These are phyloP conservation scores for Leucocoprinus birnbaumii DNA, from an alignment of 768 basidiomycete genomes.

Conservation along the genomic window DNA sequence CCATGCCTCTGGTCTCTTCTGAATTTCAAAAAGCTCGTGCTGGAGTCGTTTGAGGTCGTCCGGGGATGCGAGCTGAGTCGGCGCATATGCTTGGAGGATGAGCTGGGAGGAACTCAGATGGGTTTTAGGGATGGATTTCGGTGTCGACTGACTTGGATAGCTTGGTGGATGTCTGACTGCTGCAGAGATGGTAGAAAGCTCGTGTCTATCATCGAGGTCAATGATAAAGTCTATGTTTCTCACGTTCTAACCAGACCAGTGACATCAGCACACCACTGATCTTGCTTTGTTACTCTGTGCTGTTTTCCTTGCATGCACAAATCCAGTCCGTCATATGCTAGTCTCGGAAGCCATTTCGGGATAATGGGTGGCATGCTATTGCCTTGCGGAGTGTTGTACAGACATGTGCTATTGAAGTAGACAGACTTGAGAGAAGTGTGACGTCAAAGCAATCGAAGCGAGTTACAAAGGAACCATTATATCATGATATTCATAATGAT, in stretches of 20 bases:
- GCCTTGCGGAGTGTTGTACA: too few species aligned
- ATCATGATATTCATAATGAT: not conserved
- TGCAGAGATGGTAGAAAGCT: slow-evolving; percentile 53
- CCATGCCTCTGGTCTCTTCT: slow-evolving; percentile 79
- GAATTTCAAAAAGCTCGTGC: slow-evolving; percentile 72
- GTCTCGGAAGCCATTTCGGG: too few species aligned
- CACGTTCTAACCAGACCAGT: not conserved
- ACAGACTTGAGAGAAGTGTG: too few species aligned
- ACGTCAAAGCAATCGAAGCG: not conserved
- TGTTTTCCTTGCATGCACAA: too few species aligned
- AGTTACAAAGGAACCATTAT: not conserved
- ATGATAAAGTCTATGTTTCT: slow-evolving; percentile 10
- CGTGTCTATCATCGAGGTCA: slow-evolving; percentile 25
- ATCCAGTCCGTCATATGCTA: too few species aligned
- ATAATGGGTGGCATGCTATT: too few species aligned
- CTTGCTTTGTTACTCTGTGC: not conserved
- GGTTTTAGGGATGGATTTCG: slow-evolving; percentile 16
- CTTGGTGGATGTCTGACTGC: slow-evolving; percentile 52
- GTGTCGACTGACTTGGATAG: slow-evolving; percentile 50
- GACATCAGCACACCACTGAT: not conserved
- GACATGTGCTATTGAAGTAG: too few species aligned
- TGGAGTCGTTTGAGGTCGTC: slow-evolving; percentile 64
- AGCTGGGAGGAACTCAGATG: slow-evolving; percentile 37
- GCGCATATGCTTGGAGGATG: slow-evolving; percentile 65
- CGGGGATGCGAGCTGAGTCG: slow-evolving; percentile 42